Base-by-base conservation (phyloP, 257 asterid species). In the Scutellaria minor region DNA sequence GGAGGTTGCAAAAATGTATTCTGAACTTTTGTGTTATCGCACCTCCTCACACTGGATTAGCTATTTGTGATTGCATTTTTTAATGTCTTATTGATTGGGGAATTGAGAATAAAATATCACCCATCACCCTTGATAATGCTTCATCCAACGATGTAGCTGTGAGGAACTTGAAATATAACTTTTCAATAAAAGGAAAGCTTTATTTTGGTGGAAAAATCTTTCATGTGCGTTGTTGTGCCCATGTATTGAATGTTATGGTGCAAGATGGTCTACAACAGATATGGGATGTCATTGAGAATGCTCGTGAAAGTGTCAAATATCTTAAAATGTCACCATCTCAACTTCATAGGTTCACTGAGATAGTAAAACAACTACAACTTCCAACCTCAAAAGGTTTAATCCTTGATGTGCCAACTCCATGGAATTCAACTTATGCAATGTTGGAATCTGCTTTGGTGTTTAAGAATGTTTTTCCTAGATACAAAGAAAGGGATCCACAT, bases 81-180 rank as follows among this genome's bases (percentile, higher is more conserved):
- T 4, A 57, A 57, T 57, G 44, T 22, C 64, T 57, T 57, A 57
- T 27, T 57, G 47, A 59, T 59, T 59, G 66, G 66, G 66, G 66
- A 2, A 59, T 59, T 59, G 66, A 59, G 66, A 37, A 59, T 59
- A 59, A 59, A 3, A 59, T 59, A 39, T 31, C 66, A 13, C 9
- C 66, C 2, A 59, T 57, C 18, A 5, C n/a, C 20, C 64, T 22
- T 57, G 39, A 22, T 11, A 57, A 24, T 57, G 64, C 64, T 7
- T n/a, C 24, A 2, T 5, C 11, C 13, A 59, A 59, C 37, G 64
- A 58, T 58, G 64, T 15, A 24, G 64, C 14, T 11, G 64, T 11
- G 14, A 58, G 44, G 9, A 46, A 64, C 18, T 48, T 48, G 54
- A 48, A 48, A 48, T 5, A 11, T 48, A 48, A 48, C 6, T 48